Evolutionary conservation across 768 basidiomycete species (phyloP).

Genomic region (Megacollybia marginata): DNA sequence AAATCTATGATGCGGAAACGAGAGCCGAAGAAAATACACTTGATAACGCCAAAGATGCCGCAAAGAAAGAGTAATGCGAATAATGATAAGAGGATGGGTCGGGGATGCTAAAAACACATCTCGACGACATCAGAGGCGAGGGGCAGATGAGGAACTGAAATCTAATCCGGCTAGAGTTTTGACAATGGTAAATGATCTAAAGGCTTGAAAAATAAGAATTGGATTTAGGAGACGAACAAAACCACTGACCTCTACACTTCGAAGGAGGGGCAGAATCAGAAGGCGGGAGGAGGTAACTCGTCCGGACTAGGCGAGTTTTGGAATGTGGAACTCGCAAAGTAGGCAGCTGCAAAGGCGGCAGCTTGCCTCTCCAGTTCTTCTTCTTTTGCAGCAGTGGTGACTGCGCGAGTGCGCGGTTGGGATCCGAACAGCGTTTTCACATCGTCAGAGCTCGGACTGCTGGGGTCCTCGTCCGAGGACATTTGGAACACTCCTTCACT

Average conservation of each 20-base stretch:
- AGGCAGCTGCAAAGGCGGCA: conserved; percentile 24
- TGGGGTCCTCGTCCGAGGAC: conserved; percentile 62
- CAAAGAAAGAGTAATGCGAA: background rate
- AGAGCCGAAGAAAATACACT: no score
- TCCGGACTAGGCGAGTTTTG: conserved; percentile 85
- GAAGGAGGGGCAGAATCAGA: background rate
- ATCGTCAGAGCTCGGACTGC: conserved; percentile 24
- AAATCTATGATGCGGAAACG: no score
- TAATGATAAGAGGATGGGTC: conserved; percentile 1
- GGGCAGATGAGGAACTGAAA: background rate
- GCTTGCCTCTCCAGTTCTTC: conserved; percentile 23
- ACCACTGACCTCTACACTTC: background rate
- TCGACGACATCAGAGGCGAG: conserved; percentile 2
- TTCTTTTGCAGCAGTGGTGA: conserved; percentile 13
- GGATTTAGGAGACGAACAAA: background rate
- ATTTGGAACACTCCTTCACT: conserved; percentile 73
- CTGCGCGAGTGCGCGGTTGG: conserved; percentile 14
- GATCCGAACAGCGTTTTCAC: conserved; percentile 22
- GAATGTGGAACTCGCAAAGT: conserved; percentile 77
- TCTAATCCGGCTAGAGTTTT: background rate
- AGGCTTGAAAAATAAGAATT: background rate
- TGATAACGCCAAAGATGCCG: background rate
- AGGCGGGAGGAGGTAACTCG: conserved; percentile 57
- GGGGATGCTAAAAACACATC: conserved; percentile 7
- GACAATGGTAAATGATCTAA: background rate